Evolutionary conservation across 306 rosid genomes (phyloP).

Genomic region (Comarum palustre): DNA sequence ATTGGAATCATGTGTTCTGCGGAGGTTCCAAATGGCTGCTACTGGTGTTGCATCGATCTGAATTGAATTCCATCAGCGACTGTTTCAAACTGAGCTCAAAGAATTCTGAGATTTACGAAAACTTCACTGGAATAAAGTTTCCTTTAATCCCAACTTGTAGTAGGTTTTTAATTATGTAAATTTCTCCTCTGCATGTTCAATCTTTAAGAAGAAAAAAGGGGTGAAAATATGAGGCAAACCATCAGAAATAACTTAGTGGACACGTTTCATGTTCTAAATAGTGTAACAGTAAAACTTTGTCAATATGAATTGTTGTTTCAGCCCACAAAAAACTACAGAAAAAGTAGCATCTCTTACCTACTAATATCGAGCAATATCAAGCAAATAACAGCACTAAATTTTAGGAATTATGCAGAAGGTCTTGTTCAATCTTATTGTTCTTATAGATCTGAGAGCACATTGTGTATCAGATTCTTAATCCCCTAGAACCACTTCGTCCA

Average conservation of each 20-base stretch:
- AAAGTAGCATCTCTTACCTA: constrained; percentile 1
- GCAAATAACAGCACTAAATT: not conserved
- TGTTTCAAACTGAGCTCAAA: not conserved
- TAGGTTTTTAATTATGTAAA: not conserved
- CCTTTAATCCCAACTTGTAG: not conserved
- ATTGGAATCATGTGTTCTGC: not conserved
- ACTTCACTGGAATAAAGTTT: not conserved
- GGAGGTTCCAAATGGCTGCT: not conserved
- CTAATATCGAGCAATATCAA: not conserved
- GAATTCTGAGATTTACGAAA: not conserved
- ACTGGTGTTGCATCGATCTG: not conserved
- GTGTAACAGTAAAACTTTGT: no score
- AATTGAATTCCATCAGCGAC: not conserved
- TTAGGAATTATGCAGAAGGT: not conserved
- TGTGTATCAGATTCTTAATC: not conserved
- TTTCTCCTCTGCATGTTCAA: not conserved
- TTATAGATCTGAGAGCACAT: constrained; percentile 2
- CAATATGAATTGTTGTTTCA: not conserved
- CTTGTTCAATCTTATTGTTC: not conserved
- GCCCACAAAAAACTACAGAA: not conserved
- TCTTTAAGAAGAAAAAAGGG: no score
- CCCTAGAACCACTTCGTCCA: not conserved
- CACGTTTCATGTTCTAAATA: not conserved
- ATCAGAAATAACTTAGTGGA: not conserved
- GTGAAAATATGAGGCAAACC: not conserved